Conservation (phyloP, 1,284 basidiomycete species). For the Gomphus bonarii region DNA sequence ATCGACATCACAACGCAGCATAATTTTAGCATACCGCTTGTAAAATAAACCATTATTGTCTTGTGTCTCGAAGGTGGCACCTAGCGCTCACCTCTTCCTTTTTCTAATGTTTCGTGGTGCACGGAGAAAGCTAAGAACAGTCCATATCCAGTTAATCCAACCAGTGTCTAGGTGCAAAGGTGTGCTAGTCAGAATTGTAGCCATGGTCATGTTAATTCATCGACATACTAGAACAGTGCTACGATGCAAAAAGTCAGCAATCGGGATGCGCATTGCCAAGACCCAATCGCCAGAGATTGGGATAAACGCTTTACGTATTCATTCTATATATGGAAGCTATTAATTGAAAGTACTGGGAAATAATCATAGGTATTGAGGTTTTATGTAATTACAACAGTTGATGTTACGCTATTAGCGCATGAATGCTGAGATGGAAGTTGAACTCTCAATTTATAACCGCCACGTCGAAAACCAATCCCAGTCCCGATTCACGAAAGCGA, state of each 20-base stretch:
- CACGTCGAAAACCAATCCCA: constrained; percentile 72
- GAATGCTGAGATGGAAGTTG: neutral
- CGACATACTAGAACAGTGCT: constrained; percentile 1
- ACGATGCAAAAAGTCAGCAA: neutral
- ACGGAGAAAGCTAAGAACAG: neutral
- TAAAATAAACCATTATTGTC: neutral
- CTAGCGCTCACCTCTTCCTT: constrained; percentile 5
- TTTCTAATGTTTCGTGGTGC: constrained; percentile 7
- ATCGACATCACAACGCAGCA: neutral
- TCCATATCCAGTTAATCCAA: constrained; percentile 7
- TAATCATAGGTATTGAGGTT: too few relatives aligned
- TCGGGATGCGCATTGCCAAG: neutral
- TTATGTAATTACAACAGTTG: too few relatives aligned
- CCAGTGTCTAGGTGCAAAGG: neutral
- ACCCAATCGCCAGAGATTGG: too few relatives aligned
- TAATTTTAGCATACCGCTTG: constrained; percentile 6
- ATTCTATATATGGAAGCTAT: too few relatives aligned
- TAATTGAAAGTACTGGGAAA: too few relatives aligned
- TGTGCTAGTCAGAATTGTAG: neutral
- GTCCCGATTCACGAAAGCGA: constrained; percentile 63
- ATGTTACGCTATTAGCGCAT: neutral
- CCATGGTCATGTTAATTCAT: neutral
- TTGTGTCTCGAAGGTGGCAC: neutral
- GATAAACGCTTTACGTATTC: too few relatives aligned
- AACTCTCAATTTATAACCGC: constrained; percentile 34